phyloP scores from a whole-genome alignment of 352 stramenopile species.

The Phytophthora palmivora region DNA sequence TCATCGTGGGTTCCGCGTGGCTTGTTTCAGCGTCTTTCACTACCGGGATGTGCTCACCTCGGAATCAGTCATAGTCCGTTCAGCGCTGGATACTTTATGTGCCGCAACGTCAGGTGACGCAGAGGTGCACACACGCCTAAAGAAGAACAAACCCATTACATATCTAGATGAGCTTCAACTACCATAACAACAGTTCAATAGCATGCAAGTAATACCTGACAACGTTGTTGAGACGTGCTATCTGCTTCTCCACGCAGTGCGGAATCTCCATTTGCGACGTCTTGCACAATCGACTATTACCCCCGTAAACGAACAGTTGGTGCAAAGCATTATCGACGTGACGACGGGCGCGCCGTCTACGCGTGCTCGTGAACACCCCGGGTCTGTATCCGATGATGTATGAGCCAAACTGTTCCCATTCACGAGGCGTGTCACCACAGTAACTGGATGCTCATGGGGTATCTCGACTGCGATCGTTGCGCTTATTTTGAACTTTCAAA shows the following conservation, averaged over 20 bases:
- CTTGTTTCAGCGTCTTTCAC: conserved; percentile 11
- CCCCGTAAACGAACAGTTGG: neutral
- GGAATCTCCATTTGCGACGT: neutral
- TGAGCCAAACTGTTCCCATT: neutral
- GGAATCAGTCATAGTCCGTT: conserved; percentile 3
- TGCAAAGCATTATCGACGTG: neutral
- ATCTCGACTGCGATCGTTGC: neutral
- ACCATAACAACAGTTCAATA: neutral
- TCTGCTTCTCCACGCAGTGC: neutral
- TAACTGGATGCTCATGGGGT: neutral
- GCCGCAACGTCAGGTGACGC: conserved; percentile 9
- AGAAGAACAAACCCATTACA: conserved; percentile 26
- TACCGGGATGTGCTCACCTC: conserved; percentile 10
- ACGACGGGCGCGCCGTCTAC: no score
- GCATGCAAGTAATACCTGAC: neutral
- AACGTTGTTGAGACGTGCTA: neutral
- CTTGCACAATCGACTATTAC: neutral
- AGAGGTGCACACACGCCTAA: no score
- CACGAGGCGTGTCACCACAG: neutral
- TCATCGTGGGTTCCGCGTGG: conserved; percentile 10
- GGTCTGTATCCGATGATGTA: neutral
- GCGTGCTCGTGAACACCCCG: neutral
- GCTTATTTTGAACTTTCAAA: neutral
- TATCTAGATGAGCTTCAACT: conserved; percentile 9
- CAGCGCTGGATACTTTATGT: conserved; percentile 11